These are phyloP conservation scores for Onygena corvina DNA, from an alignment of 2,329 filamentous ascomycete species.

Conservation along the genomic window DNA sequence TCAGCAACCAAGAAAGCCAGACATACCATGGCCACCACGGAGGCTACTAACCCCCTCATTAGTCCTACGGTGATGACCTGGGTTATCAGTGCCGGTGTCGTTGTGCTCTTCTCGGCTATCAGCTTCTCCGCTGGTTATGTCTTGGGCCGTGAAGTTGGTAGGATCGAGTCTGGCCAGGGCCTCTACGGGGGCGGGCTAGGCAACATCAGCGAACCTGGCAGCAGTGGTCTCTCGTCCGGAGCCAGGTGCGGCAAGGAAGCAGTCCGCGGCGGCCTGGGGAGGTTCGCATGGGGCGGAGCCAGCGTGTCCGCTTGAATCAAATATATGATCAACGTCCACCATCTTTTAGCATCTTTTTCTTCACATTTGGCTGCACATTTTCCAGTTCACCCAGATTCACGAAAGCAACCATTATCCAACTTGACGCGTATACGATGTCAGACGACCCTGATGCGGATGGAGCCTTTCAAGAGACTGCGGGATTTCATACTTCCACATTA, in stretches of 20 bases:
- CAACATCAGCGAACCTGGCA: constrained; percentile 17
- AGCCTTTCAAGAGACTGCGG: not conserved
- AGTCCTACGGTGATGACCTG: constrained; percentile 53
- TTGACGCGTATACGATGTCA: not conserved
- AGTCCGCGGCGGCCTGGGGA: constrained; percentile 33
- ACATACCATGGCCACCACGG: constrained; percentile 18
- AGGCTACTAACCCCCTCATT: constrained; percentile 28
- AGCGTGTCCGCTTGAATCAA: constrained; percentile 30
- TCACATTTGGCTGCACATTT: not conserved
- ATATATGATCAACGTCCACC: constrained; percentile 16
- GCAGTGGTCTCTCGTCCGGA: constrained; percentile 24
- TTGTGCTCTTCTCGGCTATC: constrained; percentile 51
- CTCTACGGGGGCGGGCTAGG: constrained; percentile 19
- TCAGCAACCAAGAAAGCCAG: constrained; percentile 26
- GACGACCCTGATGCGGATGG: not conserved
- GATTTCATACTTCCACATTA: constrained; percentile 1
- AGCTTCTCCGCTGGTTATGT: constrained; percentile 55
- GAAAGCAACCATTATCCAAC: not conserved
- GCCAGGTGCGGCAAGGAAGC: constrained; percentile 36
- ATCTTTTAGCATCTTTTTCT: not conserved
- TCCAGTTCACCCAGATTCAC: constrained; percentile 1
- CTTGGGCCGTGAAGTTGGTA: constrained; percentile 47
- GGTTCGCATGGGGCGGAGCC: constrained; percentile 33
- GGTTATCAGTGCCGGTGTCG: constrained; percentile 53
- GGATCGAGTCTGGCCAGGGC: constrained; percentile 36